phyloP scores from a whole-genome alignment of 2,329 filamentous ascomycete genomes.

The Penicillium sp. region DNA sequence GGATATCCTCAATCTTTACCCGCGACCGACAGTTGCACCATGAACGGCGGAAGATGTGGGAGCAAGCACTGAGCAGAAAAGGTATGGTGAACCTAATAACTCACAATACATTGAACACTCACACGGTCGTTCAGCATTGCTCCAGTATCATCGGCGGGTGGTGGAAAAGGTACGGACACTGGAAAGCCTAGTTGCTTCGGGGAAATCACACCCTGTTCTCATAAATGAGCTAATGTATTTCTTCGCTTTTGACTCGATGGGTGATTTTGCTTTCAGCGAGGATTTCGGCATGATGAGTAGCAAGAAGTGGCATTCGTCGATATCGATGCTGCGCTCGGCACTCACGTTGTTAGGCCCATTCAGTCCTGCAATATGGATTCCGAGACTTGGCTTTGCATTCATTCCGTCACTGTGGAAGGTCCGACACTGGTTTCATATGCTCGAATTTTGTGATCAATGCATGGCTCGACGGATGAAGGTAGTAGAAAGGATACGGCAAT shows the following conservation, averaged over 20 bases:
- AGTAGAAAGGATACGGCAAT: background rate
- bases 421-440: slow-evolving; percentile 10
- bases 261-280: slow-evolving; percentile 42
- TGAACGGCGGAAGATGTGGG: slow-evolving; percentile 11
- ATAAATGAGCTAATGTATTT: slow-evolving; percentile 23
- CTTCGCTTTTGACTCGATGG: slow-evolving; percentile 44
- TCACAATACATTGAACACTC: background rate
- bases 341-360: slow-evolving; percentile 17
- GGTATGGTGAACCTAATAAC: background rate
- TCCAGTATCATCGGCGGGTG: background rate
- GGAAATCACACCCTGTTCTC: background rate
- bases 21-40: slow-evolving; percentile 5
- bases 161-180: background rate
- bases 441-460: slow-evolving; percentile 29
- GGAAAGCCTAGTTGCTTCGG: background rate
- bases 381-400: slow-evolving; percentile 21
- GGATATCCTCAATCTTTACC: slow-evolving; percentile 11
- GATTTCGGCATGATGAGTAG: slow-evolving; percentile 37
- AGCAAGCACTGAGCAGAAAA: slow-evolving; percentile 2
- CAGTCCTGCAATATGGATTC: slow-evolving; percentile 20
- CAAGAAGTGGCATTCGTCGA: slow-evolving; percentile 13
- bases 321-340: slow-evolving; percentile 15
- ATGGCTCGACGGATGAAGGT: slow-evolving; percentile 29
- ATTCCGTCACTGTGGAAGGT: slow-evolving; percentile 9
- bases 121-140: background rate